These are phyloP conservation scores for Fagopyrum tataricum DNA, from an alignment of 148 eudicot genomes.

Conservation along the genomic window DNA sequence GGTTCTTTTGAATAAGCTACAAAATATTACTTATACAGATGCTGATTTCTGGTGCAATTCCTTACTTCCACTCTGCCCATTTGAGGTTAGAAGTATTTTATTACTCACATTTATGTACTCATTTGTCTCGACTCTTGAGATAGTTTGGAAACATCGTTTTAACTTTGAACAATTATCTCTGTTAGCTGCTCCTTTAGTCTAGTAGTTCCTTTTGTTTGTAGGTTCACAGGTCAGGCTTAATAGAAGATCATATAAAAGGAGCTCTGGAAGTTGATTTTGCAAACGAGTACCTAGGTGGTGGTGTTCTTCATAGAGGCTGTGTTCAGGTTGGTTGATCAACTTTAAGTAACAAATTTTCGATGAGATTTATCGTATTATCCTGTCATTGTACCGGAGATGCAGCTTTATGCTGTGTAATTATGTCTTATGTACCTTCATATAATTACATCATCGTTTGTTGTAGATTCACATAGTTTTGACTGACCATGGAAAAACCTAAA, in stretches of 20 bases:
- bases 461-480: background rate
- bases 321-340: conserved; percentile 54
- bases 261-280: conserved; percentile 97
- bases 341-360: background rate
- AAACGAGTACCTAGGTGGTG: conserved; percentile 87
- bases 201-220: conserved; percentile 21
- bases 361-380: background rate
- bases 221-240: conserved; percentile 64
- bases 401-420: background rate
- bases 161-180: background rate
- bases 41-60: conserved; percentile 67
- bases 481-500: background rate
- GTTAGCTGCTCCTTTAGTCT: background rate
- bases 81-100: conserved; percentile 46
- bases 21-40: conserved; percentile 39
- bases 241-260: conserved; percentile 70
- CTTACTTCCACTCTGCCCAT: conserved; percentile 43
- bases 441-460: background rate
- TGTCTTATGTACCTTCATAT: background rate
- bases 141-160: background rate
- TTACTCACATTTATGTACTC: background rate
- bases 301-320: conserved; percentile 78
- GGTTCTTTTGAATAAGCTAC: conserved; percentile 48
- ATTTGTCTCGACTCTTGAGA: conserved; percentile 7
- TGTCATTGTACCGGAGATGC: background rate